These are phyloP conservation scores for Akanthomyces dipterigenus DNA, from an alignment of 2,329 filamentous ascomycete genomes.

Conservation along the genomic window DNA sequence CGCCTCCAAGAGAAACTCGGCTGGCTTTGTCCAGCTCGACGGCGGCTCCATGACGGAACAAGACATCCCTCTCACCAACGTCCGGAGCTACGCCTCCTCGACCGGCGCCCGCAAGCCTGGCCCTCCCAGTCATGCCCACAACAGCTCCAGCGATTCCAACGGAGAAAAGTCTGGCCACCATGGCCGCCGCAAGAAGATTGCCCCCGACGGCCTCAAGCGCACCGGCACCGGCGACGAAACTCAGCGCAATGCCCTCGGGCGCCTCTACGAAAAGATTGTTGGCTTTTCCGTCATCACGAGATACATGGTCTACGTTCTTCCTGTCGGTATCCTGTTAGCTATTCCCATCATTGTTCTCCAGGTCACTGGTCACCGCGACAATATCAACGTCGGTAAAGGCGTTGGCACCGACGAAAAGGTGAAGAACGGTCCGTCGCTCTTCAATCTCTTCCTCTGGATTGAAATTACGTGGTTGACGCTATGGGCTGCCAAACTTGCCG, in stretches of 20 bases:
- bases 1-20: conserved; percentile 28
- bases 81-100: conserved; percentile 48
- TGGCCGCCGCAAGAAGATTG: conserved; percentile 46
- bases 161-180: conserved; percentile 38
- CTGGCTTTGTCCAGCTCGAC: conserved; percentile 39
- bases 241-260: conserved; percentile 58
- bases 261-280: conserved; percentile 58
- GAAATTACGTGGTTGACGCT: conserved; percentile 61
- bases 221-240: conserved; percentile 45
- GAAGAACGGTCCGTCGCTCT: conserved; percentile 41
- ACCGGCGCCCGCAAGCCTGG: conserved; percentile 45
- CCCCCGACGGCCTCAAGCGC: conserved; percentile 32
- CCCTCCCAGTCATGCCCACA: conserved; percentile 29
- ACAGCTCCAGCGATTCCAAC: conserved; percentile 27
- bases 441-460: conserved; percentile 62
- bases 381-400: conserved; percentile 30
- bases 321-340: conserved; percentile 54
- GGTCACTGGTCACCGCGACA: conserved; percentile 32
- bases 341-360: conserved; percentile 53
- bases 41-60: conserved; percentile 27
- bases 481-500: conserved; percentile 60
- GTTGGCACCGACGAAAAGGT: conserved; percentile 16
- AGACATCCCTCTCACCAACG: conserved; percentile 47
- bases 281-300: conserved; percentile 57
- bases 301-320: conserved; percentile 62